Evolutionary conservation across 208 protist species (phyloP), one percentile per base, ranked within the genome.

Genomic region (Histomonas meleagridis): DNA sequence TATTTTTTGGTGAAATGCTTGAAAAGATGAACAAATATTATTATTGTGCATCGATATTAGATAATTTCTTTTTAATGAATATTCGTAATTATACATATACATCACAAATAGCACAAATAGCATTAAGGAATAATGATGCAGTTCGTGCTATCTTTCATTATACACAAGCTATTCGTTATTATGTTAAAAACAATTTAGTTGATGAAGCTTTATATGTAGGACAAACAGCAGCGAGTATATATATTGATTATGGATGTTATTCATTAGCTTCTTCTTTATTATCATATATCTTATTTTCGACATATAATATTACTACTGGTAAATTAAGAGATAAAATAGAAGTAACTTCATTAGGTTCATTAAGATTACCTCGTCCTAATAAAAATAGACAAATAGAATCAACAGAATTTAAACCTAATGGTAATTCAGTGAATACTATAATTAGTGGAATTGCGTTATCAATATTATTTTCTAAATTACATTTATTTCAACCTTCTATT

Each of bases 101-200:
- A 10, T 86, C 76, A 18, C 10, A 12, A 46, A 86, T 86, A 55
- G 76, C 76, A 5, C 76, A 86, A 49, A 55, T 86, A 26, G 40
- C 46, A n/a, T n/a, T 32, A 2, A 86, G 32, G 55, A 86, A 86
- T 35, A 51, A 46, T 16, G 76, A 86, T 48, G 10, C 38, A 26
- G 76, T 86, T 57, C 76, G 76, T 38, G 40, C 76, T 5, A 14
- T 86, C 55, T 86, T 86, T 35, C 76, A 86, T 38, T 86, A 86
- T 38, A 86, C 21, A 5, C 40, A 86, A 55, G 32, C 76, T 10
- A 32, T 86, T 5, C 51, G 55, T 10, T 7, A 32, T 32, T 55
- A 55, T 26, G 46, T 86, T 16, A 46, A 9, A 38, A 16, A 86
- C 10, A 40, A 40, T 16, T 86, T 18, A 38, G 43, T 43, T 48